Base-by-base conservation (phyloP, 805 yeast genomes). In the Jamesozyma piceae region DNA sequence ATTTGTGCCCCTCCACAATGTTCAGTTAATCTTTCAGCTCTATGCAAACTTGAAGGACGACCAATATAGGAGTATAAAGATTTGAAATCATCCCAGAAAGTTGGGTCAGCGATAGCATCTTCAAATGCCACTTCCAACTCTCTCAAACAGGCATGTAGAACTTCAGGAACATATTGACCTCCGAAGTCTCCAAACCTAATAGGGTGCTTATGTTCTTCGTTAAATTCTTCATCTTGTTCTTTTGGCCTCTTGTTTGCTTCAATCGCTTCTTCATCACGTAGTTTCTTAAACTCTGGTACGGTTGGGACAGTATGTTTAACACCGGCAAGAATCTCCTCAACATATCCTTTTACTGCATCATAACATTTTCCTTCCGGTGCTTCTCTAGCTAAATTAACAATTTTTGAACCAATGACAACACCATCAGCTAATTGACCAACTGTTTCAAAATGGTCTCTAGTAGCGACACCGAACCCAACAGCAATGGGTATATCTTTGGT, bases 131-230 rank as follows among this genome's bases (percentile, higher is more conserved):
- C 69, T 68, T 92, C 98, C 44, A 92, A 74, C 67, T 92, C 95
- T 48, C 79, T 75, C 53, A 92, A 73, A 69, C 97, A 90, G 35
- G 95, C 77, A 66, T 89, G 90, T 57, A 92, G 69, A 19, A 95
- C 86, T 70, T 92, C 99, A 32, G 99, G 99, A 33, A 92, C 98
- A 60, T 87, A 92, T 69, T 92, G 98, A 46, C 99, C 99, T 62
- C 99, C 99, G 60, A 87, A 94, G 39, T 79, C 88, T 57, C 97
- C 99, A 55, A 90, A 90, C 49, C 82, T 73, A 44, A 90, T 82
- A 51, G 78, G 74, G 60, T 75, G 83, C 48, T 77, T 74, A 58
- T 83, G 92, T 4, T 49, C 46, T 62, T 82, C 92, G 44, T 70
- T 70, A 49, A 75, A 74, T 19, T 43, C 43, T 31, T 49, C 50